phyloP scores from a whole-genome alignment of 108 stramenopile genomes.

The Nitzschia putrida region DNA sequence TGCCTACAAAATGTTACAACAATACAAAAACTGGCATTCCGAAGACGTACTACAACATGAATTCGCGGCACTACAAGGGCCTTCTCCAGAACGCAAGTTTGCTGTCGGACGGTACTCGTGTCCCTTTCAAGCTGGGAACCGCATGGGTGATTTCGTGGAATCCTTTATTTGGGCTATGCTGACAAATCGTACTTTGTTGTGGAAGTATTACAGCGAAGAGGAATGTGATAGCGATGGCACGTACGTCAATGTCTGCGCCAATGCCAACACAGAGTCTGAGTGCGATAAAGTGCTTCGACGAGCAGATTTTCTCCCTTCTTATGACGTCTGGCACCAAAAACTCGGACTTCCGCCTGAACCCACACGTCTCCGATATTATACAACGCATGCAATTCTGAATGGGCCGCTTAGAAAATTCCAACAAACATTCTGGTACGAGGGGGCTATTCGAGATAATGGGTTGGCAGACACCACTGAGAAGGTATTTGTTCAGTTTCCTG shows the following conservation, averaged over 20 bases:
- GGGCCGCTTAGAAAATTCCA: no score
- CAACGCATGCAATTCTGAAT: no score
- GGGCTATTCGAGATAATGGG: not conserved
- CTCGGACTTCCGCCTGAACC: not conserved
- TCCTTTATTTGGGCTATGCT: slow-evolving; percentile 22
- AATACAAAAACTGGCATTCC: no score
- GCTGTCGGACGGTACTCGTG: slow-evolving; percentile 23
- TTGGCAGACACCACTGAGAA: not conserved
- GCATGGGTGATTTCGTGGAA: slow-evolving; percentile 23
- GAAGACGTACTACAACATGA: no score
- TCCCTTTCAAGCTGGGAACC: slow-evolving; percentile 27
- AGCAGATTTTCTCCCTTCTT: slow-evolving; percentile 23
- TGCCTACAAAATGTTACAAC: no score
- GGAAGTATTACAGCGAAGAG: not conserved
- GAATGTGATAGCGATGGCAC: not conserved
- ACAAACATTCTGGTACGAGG: slow-evolving; percentile 7
- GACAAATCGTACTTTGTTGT: slow-evolving; percentile 39
- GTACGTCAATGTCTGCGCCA: not conserved
- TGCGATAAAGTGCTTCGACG: slow-evolving; percentile 19
- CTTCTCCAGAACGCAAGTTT: no score
- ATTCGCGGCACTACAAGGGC: no score
- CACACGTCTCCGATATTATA: slow-evolving; percentile 8
- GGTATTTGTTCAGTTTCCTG: slow-evolving; percentile 9
- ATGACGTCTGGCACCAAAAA: slow-evolving; percentile 6
- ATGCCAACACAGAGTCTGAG: not conserved